Percentiles rank a stretch among this genome's conserved stretches.
Evolutionary conservation across 129 eudicot genomes (phyloP).

Genomic region (Scalesia atractyloides): DNA sequence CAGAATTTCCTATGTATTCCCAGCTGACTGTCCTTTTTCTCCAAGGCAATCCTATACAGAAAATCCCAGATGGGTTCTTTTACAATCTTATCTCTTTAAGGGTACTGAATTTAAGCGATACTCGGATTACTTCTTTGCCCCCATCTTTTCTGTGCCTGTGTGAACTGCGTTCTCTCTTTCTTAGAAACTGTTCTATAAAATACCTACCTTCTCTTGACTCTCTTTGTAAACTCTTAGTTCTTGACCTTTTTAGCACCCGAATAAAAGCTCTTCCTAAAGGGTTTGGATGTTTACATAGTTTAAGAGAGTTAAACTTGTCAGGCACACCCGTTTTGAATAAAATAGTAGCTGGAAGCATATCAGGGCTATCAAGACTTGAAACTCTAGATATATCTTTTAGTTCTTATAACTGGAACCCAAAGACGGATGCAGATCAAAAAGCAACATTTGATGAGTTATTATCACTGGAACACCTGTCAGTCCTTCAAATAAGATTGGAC

Average conservation of each 20-base stretch:
- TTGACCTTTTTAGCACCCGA: slow-evolving; percentile 28
- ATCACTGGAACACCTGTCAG: slow-evolving; percentile 25
- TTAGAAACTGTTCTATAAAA: slow-evolving; percentile 20
- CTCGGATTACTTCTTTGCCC: slow-evolving; percentile 29
- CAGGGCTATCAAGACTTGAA: slow-evolving; percentile 27
- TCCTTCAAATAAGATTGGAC: slow-evolving; percentile 25
- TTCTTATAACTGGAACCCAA: slow-evolving; percentile 32
- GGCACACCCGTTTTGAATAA: slow-evolving; percentile 18
- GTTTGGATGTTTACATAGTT: slow-evolving; percentile 17
- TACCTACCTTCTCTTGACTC: slow-evolving; percentile 26
- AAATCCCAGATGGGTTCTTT: slow-evolving; percentile 30
- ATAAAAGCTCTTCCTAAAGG: slow-evolving; percentile 25
- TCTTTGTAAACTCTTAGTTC: slow-evolving; percentile 27
- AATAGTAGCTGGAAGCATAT: slow-evolving; percentile 30
- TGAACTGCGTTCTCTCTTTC: slow-evolving; percentile 32
- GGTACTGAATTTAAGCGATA: slow-evolving; percentile 34
- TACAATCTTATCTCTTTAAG: slow-evolving; percentile 16
- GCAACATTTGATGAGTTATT: slow-evolving; percentile 27
- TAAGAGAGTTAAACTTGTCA: slow-evolving; percentile 36
- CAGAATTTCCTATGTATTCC: neutral
- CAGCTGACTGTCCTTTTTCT: slow-evolving; percentile 30
- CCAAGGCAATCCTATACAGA: slow-evolving; percentile 33
- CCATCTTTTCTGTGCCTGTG: slow-evolving; percentile 21
- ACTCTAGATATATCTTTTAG: slow-evolving; percentile 35
- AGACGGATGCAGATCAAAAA: neutral